These are phyloP conservation scores for Beta vulgaris DNA, from an alignment of 148 eudicot species.

Conservation along the genomic window DNA sequence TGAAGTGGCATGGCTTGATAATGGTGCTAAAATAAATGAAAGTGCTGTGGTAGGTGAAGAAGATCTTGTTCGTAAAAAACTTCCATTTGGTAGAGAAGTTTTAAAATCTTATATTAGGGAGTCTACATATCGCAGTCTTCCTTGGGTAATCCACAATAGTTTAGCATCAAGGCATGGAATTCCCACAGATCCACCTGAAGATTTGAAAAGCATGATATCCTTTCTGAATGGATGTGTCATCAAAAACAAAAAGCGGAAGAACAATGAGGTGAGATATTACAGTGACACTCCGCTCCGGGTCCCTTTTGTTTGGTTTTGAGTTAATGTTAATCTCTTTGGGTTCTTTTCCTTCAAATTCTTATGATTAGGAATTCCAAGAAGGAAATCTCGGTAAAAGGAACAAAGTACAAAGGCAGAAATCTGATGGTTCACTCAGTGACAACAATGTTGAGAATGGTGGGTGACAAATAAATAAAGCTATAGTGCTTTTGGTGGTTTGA, in stretches of 20 bases:
- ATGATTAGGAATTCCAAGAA: conserved; percentile 33
- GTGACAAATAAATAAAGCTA: conserved; percentile 1
- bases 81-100: conserved; percentile 72
- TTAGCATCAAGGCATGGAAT: conserved; percentile 75
- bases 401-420: conserved; percentile 28
- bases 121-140: conserved; percentile 78
- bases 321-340: neutral
- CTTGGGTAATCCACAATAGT: conserved; percentile 87
- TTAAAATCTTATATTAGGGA: conserved; percentile 87
- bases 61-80: conserved; percentile 68
- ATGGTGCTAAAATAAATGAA: conserved; percentile 52
- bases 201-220: conserved; percentile 43
- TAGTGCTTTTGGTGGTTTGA: neutral
- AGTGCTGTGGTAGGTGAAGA: conserved; percentile 57
- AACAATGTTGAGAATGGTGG: conserved; percentile 21
- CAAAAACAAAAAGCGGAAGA: conserved; percentile 59
- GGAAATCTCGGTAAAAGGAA: conserved; percentile 36
- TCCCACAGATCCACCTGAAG: conserved; percentile 75
- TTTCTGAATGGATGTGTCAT: conserved; percentile 58
- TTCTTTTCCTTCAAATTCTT: conserved; percentile 7
- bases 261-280: conserved; percentile 40
- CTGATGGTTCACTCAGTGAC: conserved; percentile 20
- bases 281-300: neutral
- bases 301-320: conserved; percentile 1
- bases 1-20: conserved; percentile 86